Evolutionary conservation across 2,329 filamentous ascomycete species (phyloP).

Genomic region (Aschersonia sp.): DNA sequence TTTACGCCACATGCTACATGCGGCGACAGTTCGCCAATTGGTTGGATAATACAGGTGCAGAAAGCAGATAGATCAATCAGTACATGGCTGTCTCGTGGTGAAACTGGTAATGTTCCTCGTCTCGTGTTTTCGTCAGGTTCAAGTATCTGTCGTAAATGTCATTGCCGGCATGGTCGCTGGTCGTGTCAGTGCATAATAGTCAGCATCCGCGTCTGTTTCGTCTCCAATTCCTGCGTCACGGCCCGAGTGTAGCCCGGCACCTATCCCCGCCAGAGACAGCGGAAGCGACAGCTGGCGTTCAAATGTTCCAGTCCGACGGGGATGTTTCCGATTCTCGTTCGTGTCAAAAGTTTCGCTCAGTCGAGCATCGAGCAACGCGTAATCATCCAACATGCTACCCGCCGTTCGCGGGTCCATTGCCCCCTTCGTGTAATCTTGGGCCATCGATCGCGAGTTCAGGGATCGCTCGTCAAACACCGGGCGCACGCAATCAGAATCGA

Average conservation of each 20-base stretch:
- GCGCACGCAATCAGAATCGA: too few species aligned
- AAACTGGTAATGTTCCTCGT: not conserved
- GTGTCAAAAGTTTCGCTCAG: not conserved
- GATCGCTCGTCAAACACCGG: too few species aligned
- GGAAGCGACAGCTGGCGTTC: slow-evolving; percentile 4
- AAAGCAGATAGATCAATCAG: too few species aligned
- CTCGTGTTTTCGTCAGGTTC: not conserved
- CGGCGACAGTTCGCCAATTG: too few species aligned
- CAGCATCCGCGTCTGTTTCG: not conserved
- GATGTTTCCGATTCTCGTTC: not conserved
- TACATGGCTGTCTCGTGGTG: too few species aligned
- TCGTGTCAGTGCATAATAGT: not conserved
- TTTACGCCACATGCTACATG: not conserved
- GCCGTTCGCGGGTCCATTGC: too few species aligned
- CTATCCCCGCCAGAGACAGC: slow-evolving; percentile 11
- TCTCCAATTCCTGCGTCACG: not conserved
- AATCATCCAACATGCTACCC: too few species aligned
- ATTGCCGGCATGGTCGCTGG: not conserved
- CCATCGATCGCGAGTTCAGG: too few species aligned
- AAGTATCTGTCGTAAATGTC: not conserved
- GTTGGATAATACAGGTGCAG: too few species aligned
- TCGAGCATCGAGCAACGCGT: too few species aligned
- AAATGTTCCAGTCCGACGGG: not conserved
- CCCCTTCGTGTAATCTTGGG: too few species aligned
- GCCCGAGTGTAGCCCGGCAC: slow-evolving; percentile 7